Percentiles rank a stretch among this genome's conserved stretches.
Conservation (phyloP, 2,329 filamentous ascomycete genomes). For the Trichoderma gracile region DNA sequence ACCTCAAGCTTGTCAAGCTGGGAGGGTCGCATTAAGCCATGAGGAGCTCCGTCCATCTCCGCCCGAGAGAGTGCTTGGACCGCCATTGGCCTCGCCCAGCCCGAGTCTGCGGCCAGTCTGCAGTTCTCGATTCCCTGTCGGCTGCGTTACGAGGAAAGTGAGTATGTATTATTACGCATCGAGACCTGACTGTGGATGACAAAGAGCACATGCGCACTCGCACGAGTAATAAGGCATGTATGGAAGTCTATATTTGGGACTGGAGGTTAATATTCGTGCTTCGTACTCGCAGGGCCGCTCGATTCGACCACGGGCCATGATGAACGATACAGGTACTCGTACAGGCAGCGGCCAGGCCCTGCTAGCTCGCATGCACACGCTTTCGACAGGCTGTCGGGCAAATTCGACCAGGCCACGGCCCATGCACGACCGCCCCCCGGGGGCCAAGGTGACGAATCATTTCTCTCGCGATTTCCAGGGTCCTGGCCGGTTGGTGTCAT, state of each 20-base stretch:
- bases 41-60: conserved; percentile 12
- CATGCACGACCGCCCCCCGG: conserved; percentile 2
- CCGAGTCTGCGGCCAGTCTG: neutral
- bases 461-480: conserved; percentile 23
- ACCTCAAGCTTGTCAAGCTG: neutral
- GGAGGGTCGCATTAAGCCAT: neutral
- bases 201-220: too few relatives aligned
- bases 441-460: conserved; percentile 15
- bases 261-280: neutral
- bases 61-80: neutral
- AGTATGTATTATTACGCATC: too few relatives aligned
- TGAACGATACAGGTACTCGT: neutral
- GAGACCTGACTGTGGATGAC: too few relatives aligned
- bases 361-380: conserved; percentile 1
- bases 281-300: conserved; percentile 13
- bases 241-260: too few relatives aligned
- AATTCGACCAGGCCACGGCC: conserved; percentile 11
- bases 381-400: conserved; percentile 2
- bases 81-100: neutral
- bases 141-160: too few relatives aligned
- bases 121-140: too few relatives aligned
- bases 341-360: conserved; percentile 5
- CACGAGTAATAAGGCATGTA: neutral
- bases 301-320: conserved; percentile 9
- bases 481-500: conserved; percentile 26